phyloP scores from a whole-genome alignment of 768 basidiomycete genomes.

The Amyloporia xantha region DNA sequence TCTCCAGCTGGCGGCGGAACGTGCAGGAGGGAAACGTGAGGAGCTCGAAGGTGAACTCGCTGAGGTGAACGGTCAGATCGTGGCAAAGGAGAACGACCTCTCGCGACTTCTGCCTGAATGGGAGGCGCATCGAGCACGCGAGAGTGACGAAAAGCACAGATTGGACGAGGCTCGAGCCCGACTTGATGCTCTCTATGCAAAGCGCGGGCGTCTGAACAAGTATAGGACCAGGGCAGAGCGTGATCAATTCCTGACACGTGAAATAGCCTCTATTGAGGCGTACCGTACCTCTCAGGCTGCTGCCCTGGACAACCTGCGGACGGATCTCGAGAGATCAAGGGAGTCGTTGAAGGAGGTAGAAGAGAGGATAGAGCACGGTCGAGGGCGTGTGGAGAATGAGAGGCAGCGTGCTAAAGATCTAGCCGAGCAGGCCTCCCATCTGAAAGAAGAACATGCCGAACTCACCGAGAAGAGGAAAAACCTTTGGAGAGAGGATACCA shows the following conservation, averaged over 20 bases:
- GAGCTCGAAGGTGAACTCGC: conserved; percentile 60
- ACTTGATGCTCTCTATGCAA: conserved; percentile 73
- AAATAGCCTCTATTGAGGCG: conserved; percentile 63
- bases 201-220: conserved; percentile 82
- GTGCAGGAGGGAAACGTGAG: conserved; percentile 57
- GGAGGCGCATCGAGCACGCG: conserved; percentile 47
- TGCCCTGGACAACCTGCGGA: conserved; percentile 47
- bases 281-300: conserved; percentile 50
- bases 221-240: conserved; percentile 81
- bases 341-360: conserved; percentile 51
- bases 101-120: conserved; percentile 64
- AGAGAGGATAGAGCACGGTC: conserved; percentile 47
- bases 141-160: conserved; percentile 50
- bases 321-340: conserved; percentile 43
- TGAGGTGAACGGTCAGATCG: conserved; percentile 52
- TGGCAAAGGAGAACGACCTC: conserved; percentile 54
- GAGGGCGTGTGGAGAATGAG: conserved; percentile 59
- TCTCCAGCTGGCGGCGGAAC: conserved; percentile 57
- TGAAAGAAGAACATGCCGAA: conserved; percentile 66
- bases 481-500: conserved; percentile 91
- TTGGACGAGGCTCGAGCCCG: conserved; percentile 72
- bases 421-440: conserved; percentile 46
- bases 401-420: conserved; percentile 50
- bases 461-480: conserved; percentile 83
- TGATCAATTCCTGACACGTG: conserved; percentile 74